Conservation (phyloP, 2,329 filamentous ascomycete genomes). For the Cladosporium colombiae region DNA sequence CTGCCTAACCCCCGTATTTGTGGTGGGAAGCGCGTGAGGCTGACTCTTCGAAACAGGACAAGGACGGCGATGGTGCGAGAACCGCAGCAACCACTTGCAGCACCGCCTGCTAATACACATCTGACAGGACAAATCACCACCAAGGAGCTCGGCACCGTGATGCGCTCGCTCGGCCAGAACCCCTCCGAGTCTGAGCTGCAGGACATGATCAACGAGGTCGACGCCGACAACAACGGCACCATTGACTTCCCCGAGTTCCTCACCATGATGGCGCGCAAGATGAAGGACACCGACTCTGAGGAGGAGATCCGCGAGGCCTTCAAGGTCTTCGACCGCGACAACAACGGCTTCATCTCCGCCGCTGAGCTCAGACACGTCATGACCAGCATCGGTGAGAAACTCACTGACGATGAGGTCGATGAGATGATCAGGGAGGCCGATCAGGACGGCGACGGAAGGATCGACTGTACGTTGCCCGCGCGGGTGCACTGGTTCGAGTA, state of each 20-base stretch:
- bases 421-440: conserved; percentile 68
- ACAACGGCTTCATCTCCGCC: conserved; percentile 65
- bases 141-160: conserved; percentile 63
- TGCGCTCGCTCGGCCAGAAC: conserved; percentile 64
- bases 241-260: conserved; percentile 69
- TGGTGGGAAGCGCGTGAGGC: conserved; percentile 22
- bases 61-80: conserved; percentile 57
- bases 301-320: conserved; percentile 67
- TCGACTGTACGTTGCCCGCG: conserved; percentile 57
- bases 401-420: conserved; percentile 65
- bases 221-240: conserved; percentile 64
- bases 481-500: background rate
- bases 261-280: conserved; percentile 65
- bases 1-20: conserved; percentile 9
- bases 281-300: conserved; percentile 63
- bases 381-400: conserved; percentile 64
- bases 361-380: conserved; percentile 64
- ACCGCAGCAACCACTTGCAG: conserved; percentile 21
- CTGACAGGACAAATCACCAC: conserved; percentile 62
- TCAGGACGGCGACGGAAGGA: conserved; percentile 63
- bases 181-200: conserved; percentile 63
- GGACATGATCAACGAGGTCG: conserved; percentile 68
- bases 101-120: conserved; percentile 18
- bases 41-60: conserved; percentile 49
- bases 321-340: conserved; percentile 67